Evolutionary conservation across 2,329 filamentous ascomycete genomes (phyloP), one percentile per base, ranked within the genome.

Genomic region (Fusarium pseudocircinatum): DNA sequence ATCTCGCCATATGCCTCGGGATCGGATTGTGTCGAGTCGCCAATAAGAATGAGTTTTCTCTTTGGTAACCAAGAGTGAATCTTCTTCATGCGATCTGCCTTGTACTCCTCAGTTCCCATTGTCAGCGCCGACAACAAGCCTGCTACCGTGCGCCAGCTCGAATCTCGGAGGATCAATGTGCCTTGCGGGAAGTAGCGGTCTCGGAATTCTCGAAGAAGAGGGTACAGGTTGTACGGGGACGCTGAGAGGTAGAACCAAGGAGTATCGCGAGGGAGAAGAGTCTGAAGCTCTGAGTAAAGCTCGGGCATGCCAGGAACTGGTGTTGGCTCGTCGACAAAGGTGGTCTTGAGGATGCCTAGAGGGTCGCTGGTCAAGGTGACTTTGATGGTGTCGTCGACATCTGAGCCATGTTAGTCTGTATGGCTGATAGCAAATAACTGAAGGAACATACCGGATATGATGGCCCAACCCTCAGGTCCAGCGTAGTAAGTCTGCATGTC

Each of bases 371-470:
- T 97, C 81, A 93, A 87, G 0, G 96, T 98, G 74, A 95, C 85
- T 83, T 98, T 98, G 85, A 98, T 97, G 0, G 95, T 97, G 82
- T 98, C 96, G 79, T 98, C 96, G 74, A 98, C 90, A 77, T 98
- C 96, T 91, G 20, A 5, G 6, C 56, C 18, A 79, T 64, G 78
- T 75, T 66, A 52, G 49, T 22, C n/a, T 22, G 8, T 20, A 32
- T 46, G 6, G 42, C n/a, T 14, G 13, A 4, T 13, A 26, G 22
- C 7, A 5, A 24, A 14, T 7, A 4, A 9, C 14, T 6, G 8
- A 7, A 5, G n/a, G 9, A 42, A 50, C 83, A 58, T 82, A 91
- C 90, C 90, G 43, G 93, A 96, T 72, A 98, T 91, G 18, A 98
- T 84, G 18, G 90, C 90, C 95, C 95, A 98, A 13, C 96, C 95